Evolutionary conservation across 495 filamentous ascomycete species (phyloP), one percentile per base, ranked within the genome.

Genomic region (Penicillium riverlandense): DNA sequence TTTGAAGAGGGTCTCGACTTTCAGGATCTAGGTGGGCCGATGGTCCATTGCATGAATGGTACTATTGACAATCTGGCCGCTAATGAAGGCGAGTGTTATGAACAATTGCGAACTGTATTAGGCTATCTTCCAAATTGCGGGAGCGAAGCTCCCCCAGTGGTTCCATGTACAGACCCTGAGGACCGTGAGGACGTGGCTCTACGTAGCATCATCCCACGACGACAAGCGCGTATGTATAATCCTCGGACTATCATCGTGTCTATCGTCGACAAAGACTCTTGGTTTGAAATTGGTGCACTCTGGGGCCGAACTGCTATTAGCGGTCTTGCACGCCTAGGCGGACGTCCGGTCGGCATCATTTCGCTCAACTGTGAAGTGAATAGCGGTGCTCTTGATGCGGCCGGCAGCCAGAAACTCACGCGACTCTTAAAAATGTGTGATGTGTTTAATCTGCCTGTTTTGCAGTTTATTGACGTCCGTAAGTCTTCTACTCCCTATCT

Each of bases 21-120:
- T 43, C 70, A 70, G 34, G 70, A 76, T 36, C 58, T 81, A 1
- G 78, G 75, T n/a, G 77, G 77, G 0, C 72, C 74, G 11, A 52
- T 60, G 50, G 71, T 84, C 48, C 80, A 84, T 47, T 81, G 78
- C 53, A 78, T 73, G 6, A 82, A 84, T 43, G 80, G 80, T 1
- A 84, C 79, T 1, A 80, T 84, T 43, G 80, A 84, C 47, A 82
- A 84, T 45, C 58, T 80, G 6, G 79, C 80, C 0, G 66, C 68
- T 6, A 72, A 80, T 47, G 80, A 84, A 55, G 64, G 66, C 9
- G 77, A 73, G 22, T 79, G 76, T 47, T 82, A 78, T 47, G 72
- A 78, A 49, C 79, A 83, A 48, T 54, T 83, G 13, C 67, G 76
- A 8, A 73, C 67, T 1, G 70, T 83, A 1, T 53, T 82, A 28